A percentile compares a stretch with the other conserved stretches of the same genome.
Evolutionary conservation across 768 basidiomycete species (phyloP).

Genomic region (button mushroom (Agaricus bisporus)): DNA sequence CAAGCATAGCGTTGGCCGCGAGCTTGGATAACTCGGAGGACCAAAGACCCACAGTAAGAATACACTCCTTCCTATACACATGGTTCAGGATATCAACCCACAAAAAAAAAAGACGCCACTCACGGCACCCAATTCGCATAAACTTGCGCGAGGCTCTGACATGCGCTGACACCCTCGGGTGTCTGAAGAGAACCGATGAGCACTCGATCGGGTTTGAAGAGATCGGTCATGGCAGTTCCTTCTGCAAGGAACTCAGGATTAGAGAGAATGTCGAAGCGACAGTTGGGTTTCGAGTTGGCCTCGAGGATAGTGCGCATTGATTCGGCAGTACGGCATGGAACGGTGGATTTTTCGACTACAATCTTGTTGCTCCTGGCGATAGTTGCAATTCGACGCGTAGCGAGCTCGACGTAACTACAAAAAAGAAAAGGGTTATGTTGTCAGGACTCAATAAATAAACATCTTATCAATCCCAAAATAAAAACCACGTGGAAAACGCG

Average conservation of each 20-base stretch:
- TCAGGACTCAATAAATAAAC: conserved; percentile 8
- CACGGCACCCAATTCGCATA: conserved; percentile 97
- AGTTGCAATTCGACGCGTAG: conserved; percentile 92
- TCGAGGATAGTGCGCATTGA: conserved; percentile 99
- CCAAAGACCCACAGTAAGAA: conserved; percentile 96
- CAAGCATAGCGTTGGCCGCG: conserved; percentile 98
- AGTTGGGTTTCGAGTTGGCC: conserved; percentile 90
- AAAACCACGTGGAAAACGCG: no score
- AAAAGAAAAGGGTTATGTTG: conserved; percentile 8
- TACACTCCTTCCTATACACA: conserved; percentile 51
- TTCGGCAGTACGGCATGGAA: conserved; percentile 97
- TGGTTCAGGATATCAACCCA: background rate
- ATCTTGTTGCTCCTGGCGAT: conserved; percentile 92
- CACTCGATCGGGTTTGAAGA: conserved; percentile 89
- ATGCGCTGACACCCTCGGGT: conserved; percentile 77
- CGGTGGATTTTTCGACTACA: conserved; percentile 98
- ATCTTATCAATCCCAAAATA: conserved; percentile 2
- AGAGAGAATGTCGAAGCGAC: conserved; percentile 95
- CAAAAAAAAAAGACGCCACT: conserved; percentile 26
- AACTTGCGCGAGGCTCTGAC: conserved; percentile 66
- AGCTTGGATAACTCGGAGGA: conserved; percentile 98
- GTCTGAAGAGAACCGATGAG: conserved; percentile 95
- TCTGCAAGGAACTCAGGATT: conserved; percentile 99
- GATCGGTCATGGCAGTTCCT: conserved; percentile 91
- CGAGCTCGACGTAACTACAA: conserved; percentile 89